Conservation (phyloP, 2,329 filamentous ascomycete genomes). For the Aspergillus cejpii region DNA sequence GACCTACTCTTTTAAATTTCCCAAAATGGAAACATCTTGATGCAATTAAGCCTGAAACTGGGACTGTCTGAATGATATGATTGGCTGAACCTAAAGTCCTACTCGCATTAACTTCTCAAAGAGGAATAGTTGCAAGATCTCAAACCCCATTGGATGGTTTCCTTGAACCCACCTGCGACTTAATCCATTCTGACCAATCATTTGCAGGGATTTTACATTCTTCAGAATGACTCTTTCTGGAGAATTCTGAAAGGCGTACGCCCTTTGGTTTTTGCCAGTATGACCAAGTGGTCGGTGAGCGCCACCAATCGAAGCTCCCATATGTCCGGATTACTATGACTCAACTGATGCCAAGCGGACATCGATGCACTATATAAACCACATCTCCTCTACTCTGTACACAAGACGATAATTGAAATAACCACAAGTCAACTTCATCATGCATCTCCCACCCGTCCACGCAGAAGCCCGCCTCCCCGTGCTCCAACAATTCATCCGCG, state of each 20-base stretch:
- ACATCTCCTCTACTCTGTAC: too few species aligned
- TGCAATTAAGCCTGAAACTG: too few species aligned
- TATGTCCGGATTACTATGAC: too few species aligned
- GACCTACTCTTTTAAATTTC: background rate
- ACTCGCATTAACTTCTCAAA: conserved; percentile 2
- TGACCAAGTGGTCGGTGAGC: too few species aligned
- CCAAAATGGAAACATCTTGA: background rate
- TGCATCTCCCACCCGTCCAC: conserved; percentile 54
- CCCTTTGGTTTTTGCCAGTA: background rate
- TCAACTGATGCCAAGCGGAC: too few species aligned
- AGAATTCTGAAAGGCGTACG: too few species aligned
- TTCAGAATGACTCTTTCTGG: background rate
- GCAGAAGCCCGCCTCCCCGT: conserved; percentile 46
- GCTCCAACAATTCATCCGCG: conserved; percentile 52
- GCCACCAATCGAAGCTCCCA: too few species aligned
- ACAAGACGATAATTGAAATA: too few species aligned
- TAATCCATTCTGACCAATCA: background rate
- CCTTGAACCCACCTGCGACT: background rate
- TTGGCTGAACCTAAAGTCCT: background rate
- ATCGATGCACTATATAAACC: too few species aligned
- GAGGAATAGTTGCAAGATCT: background rate
- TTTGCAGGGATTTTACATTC: background rate
- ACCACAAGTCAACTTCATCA: too few species aligned
- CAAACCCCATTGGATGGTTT: background rate
- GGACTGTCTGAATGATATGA: background rate